Evolutionary conservation across 2,329 filamentous ascomycete species (phyloP).

Genomic region (Biscogniauxia marginata): DNA sequence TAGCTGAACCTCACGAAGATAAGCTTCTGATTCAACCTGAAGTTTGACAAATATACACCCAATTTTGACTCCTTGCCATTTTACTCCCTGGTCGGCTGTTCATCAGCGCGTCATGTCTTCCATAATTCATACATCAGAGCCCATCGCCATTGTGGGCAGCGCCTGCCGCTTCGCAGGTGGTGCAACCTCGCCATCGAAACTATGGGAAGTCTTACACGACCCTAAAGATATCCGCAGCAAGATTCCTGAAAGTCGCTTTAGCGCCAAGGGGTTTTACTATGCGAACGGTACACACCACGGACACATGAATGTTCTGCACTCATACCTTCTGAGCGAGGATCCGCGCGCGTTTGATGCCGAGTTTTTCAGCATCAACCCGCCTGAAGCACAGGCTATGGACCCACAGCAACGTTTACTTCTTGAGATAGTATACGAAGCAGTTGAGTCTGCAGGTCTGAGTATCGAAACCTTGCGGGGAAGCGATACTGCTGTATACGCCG

Average conservation of each 20-base stretch:
- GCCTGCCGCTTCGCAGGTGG: neutral
- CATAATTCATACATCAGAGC: too few species aligned
- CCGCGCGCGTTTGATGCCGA: neutral
- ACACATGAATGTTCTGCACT: neutral
- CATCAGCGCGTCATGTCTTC: too few species aligned
- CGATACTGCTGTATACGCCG: neutral
- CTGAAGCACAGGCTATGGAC: neutral
- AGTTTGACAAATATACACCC: too few species aligned
- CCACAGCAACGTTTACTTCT: slow-evolving; percentile 1
- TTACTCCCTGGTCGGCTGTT: too few species aligned
- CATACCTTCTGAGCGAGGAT: neutral
- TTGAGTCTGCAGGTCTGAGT: neutral
- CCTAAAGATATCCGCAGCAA: neutral
- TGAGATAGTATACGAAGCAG: neutral
- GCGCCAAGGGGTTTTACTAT: neutral
- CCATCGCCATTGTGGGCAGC: slow-evolving; percentile 2
- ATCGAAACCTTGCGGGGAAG: neutral
- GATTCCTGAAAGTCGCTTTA: neutral
- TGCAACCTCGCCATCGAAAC: neutral
- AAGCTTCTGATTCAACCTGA: too few species aligned
- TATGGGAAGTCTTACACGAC: neutral
- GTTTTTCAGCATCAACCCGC: neutral
- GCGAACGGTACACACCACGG: neutral
- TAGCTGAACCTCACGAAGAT: too few species aligned
- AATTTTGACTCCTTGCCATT: too few species aligned